Conservation (phyloP, 1,139 yeast genomes). For the Maudiozyma humilis region DNA sequence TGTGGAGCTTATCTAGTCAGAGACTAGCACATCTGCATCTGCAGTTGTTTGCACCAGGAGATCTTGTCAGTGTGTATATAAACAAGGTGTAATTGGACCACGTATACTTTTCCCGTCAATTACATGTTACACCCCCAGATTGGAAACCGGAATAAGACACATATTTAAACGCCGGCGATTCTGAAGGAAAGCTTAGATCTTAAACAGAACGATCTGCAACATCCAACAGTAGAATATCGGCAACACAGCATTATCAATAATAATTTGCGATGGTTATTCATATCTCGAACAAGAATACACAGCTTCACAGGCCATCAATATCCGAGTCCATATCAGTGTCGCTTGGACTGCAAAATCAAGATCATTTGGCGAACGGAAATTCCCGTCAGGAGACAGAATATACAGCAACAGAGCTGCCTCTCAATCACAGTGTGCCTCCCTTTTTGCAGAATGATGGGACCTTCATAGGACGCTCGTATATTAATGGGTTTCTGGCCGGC, state of each 20-base stretch:
- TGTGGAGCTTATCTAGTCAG: background rate
- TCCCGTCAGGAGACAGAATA: background rate
- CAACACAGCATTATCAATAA: too few species aligned
- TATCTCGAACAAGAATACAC: background rate
- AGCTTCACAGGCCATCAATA: constrained; percentile 7
- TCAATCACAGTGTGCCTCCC: constrained; percentile 1
- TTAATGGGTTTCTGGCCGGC: constrained; percentile 26
- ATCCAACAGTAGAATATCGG: too few species aligned
- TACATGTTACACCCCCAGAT: too few species aligned
- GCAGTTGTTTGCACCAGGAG: too few species aligned
- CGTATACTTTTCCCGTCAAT: too few species aligned
- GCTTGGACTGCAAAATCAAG: constrained; percentile 22
- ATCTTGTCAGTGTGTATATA: background rate
- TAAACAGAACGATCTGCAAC: background rate
- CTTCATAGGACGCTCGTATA: constrained; percentile 32
- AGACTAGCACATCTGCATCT: too few species aligned
- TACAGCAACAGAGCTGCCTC: background rate
- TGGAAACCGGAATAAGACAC: too few species aligned
- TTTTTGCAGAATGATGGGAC: constrained; percentile 9
- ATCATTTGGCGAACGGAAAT: background rate
- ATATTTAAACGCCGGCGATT: too few species aligned
- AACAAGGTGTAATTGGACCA: too few species aligned
- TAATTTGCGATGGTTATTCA: constrained; percentile 1
- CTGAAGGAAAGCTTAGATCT: too few species aligned
- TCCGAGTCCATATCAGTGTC: constrained; percentile 28